These are phyloP conservation scores for Bolboschoenus planiculmis DNA, from an alignment of 176 grass and related monocot species.

Conservation along the genomic window DNA sequence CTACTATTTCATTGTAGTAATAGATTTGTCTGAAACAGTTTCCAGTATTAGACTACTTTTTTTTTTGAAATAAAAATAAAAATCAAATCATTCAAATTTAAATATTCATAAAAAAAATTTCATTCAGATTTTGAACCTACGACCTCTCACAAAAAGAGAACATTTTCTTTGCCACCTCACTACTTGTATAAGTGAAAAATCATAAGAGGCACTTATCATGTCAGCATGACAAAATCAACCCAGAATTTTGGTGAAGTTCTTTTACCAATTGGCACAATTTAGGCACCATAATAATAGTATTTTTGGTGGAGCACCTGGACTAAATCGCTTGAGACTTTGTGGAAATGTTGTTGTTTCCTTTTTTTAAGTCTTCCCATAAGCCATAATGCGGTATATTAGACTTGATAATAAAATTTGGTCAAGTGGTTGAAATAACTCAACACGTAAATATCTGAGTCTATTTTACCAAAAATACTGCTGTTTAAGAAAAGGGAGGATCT, in stretches of 20 bases:
- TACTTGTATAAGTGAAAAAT: neutral
- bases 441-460: neutral
- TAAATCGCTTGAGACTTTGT: neutral
- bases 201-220: neutral
- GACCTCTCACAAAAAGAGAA: no score
- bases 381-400: neutral
- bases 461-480: neutral
- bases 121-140: no score
- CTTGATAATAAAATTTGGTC: neutral
- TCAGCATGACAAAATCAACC: neutral
- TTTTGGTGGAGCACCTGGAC: neutral
- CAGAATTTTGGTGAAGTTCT: neutral
- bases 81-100: no score
- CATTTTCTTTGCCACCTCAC: no score
- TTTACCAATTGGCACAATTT: neutral
- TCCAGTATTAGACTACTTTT: no score
- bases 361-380: neutral
- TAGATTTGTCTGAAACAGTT: neutral
- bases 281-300: neutral
- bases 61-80: no score
- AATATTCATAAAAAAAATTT: no score
- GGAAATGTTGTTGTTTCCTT: neutral
- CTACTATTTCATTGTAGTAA: neutral
- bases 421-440: neutral
- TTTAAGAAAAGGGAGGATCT: neutral